Base-by-base conservation (phyloP, 192 early-diverging fungal species). In the Spizellomyces sp. region DNA sequence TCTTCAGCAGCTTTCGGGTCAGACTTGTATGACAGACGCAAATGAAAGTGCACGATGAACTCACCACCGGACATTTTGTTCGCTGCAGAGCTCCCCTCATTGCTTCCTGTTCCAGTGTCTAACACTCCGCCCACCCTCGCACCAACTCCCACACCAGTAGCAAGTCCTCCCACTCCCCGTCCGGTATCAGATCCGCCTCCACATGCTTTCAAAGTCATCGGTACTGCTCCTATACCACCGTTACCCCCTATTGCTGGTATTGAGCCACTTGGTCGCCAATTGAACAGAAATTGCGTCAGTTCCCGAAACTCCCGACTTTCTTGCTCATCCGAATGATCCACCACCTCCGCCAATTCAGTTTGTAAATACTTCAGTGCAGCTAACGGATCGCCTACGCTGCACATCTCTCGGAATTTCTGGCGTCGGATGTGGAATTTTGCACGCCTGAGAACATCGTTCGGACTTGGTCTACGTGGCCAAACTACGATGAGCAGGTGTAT, bases 371-470 rank as follows among this genome's bases (percentile, higher is more conserved):
- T 75, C 9, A 98, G 82, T 1, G 95, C 94, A 42, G 64, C 67
- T 8, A 73, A 27, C 22, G 66, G 62, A 48, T 69, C 52, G 1
- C 22, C 65, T 27, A 62, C 58, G 22, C 59, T 64, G 58, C 95
- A 95, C 70, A 94, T 82, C 62, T 98, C 95, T 62, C 88, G 82
- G 48, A 94, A 95, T 58, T 87, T 81, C 57, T 93, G 94, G 59
- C 87, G 81, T 15, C 94, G 92, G 41, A 96, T 87, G 4, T 88
- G 76, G 73, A 92, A 98, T 27, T 87, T 80, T 15, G 89, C 86
- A 27, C 83, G 84, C 46, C 92, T 83, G 19, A 95, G 75, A 55
- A 96, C 86, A 64, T 92, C 90, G 6, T 78, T 75, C 1, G 89
- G 77, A 41, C 62, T 80, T 3, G 93, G 93, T 65, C 86, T 88